A percentile compares a stretch with the other conserved stretches of the same genome.
These are phyloP conservation scores for Triticum timopheevii DNA, from an alignment of 176 grass and related monocot genomes.

Conservation along the genomic window DNA sequence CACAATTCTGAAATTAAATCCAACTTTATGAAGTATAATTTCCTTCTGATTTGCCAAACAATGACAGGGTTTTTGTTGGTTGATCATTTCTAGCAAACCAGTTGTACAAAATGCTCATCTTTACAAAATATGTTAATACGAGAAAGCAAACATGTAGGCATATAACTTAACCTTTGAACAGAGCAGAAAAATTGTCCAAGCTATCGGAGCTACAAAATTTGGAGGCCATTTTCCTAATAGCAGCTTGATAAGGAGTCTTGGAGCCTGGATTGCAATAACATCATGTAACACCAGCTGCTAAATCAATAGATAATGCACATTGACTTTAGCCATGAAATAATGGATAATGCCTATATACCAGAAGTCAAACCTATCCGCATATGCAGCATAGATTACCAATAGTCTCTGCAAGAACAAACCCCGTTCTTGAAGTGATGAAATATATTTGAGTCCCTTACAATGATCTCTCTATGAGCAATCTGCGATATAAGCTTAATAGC, in stretches of 20 bases:
- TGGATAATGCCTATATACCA: no score
- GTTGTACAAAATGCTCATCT: background rate
- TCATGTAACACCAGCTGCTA: background rate
- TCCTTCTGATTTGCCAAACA: background rate
- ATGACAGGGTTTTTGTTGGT: background rate
- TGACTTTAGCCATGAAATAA: background rate
- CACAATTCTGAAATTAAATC: background rate
- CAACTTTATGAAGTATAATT: background rate
- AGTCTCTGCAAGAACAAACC: slow-evolving; percentile 60
- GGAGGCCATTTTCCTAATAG: background rate
- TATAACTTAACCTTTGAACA: background rate
- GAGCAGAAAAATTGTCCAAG: background rate
- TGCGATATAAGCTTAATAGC: slow-evolving; percentile 58
- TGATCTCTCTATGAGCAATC: slow-evolving; percentile 50
- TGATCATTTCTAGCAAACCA: background rate
- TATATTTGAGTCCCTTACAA: slow-evolving; percentile 59
- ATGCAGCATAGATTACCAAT: slow-evolving; percentile 46
- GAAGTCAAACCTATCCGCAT: background rate
- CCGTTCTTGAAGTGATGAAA: slow-evolving; percentile 71
- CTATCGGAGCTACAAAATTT: background rate
- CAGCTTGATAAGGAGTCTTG: background rate
- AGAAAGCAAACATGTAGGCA: background rate
- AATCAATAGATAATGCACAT: background rate
- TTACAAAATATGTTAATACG: background rate
- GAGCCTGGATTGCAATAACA: background rate